A percentile compares a stretch with the other conserved stretches of the same genome.
These are phyloP conservation scores for Scleroderma citrinum DNA, from an alignment of 768 basidiomycete genomes.

Conservation along the genomic window DNA sequence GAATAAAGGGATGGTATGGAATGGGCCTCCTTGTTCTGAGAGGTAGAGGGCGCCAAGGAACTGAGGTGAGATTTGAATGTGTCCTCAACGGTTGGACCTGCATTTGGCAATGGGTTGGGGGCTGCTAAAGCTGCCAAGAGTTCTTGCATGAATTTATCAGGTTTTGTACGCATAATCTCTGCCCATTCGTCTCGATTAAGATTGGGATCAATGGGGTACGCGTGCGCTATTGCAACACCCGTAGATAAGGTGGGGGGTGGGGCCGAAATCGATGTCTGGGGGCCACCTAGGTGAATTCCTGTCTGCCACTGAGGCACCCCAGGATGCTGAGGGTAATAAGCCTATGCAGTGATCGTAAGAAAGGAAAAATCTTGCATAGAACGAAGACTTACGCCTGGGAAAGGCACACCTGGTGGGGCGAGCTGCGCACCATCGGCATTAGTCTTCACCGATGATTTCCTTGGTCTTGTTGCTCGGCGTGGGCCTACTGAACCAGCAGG, in stretches of 20 bases:
- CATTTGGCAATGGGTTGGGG: constrained; percentile 56
- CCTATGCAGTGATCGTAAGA: constrained; percentile 10
- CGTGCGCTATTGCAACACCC: constrained; percentile 4
- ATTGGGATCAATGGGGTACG: constrained; percentile 43
- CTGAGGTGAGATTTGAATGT: constrained; percentile 74
- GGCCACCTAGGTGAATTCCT: constrained; percentile 21
- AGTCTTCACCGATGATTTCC: constrained; percentile 32
- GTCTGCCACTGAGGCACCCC: constrained; percentile 27
- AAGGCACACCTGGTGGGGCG: constrained; percentile 25
- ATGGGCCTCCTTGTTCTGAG: constrained; percentile 38
- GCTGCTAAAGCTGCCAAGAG: constrained; percentile 55
- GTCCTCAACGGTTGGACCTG: constrained; percentile 64
- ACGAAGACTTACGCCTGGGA: constrained; percentile 22
- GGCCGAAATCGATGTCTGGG: constrained; percentile 25
- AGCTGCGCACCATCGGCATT: constrained; percentile 15
- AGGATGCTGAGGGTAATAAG: constrained; percentile 28
- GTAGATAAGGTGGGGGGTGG: constrained; percentile 30
- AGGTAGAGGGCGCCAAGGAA: constrained; percentile 49
- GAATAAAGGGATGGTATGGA: constrained; percentile 69
- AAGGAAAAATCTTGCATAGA: background rate
- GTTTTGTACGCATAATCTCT: constrained; percentile 48
- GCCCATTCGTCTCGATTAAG: constrained; percentile 61
- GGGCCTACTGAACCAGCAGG: constrained; percentile 65
- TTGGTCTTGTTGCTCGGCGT: constrained; percentile 36
- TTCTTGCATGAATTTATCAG: constrained; percentile 50